phyloP scores from a whole-genome alignment of 371 early-diverging fungal genomes.

The Smittium mucronatum region DNA sequence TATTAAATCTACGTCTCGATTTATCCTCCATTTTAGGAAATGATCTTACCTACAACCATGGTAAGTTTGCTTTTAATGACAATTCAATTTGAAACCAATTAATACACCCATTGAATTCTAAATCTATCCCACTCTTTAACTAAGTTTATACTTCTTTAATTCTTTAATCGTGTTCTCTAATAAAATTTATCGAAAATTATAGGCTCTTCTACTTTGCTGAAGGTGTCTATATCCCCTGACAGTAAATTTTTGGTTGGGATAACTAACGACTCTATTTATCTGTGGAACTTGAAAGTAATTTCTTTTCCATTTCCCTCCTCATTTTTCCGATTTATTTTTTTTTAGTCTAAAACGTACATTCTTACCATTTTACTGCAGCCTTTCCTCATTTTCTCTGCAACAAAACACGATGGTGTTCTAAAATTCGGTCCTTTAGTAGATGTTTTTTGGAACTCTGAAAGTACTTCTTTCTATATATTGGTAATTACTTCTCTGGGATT shows the following conservation, averaged over 20 bases:
- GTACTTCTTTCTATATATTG: not conserved
- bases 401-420: not conserved
- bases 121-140: no score
- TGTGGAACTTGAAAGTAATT: not conserved
- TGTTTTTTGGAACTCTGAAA: not conserved
- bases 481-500: no score
- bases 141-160: not conserved
- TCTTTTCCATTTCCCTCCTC: no score
- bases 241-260: not conserved
- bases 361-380: not conserved
- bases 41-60: not conserved
- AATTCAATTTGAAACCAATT: no score
- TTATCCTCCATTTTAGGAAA: not conserved
- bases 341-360: no score
- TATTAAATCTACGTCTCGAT: not conserved
- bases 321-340: no score
- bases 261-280: not conserved
- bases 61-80: not conserved
- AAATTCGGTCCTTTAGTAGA: not conserved
- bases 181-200: not conserved
- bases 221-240: not conserved
- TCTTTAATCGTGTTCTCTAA: not conserved
- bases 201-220: not conserved
- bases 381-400: not conserved
- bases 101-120: no score